Base-by-base conservation (phyloP, 2,329 filamentous ascomycete genomes). In the Septoria petroselini region DNA sequence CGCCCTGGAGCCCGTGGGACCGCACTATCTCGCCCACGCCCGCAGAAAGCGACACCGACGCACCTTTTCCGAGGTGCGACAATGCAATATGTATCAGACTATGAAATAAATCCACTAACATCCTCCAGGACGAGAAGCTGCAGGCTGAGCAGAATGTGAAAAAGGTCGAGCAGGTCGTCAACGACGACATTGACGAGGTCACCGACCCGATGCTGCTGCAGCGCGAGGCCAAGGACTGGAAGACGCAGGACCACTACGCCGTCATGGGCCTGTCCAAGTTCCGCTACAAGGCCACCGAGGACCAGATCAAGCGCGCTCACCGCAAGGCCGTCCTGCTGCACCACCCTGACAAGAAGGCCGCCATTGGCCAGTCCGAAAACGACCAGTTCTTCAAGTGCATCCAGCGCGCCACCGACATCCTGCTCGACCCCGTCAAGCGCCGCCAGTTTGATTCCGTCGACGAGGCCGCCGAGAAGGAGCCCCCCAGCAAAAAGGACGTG, bases 321-420 rank as follows among this genome's bases (percentile, higher is more conserved):
- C 89, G 93, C 77, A 96, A 95, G 83, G 98, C 98, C 86, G 93
- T 98, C 59, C 86, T 98, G 60, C 91, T 90, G 76, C 93, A 98
- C 73, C 93, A 98, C 73, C 93, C 93, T 55, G 93, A 98, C 73
- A 98, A 98, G 85, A 95, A 94, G 77, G 93, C 94, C 12, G 93
- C 93, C 21, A 81, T 85, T 40, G 93, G 93, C 55, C 81, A 82
- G 64, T 81, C 82, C 62, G 91, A 97, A 65, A 91, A 96, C 73
- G 93, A 98, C 72, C 88, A 87, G 71, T 98, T 98, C 80, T 98
- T 98, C 86, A 98, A 98, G 81, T 98, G 94, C 74, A 98, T 98
- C 71, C 94, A 98, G 71, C 96, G 96, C 74, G 93, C 93, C 50
- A 91, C 86, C 64, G 93, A 98, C 66, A 81, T 97, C 44, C 86